A percentile compares a stretch with the other conserved stretches of the same genome.
Conservation (phyloP, 768 basidiomycete genomes). For the Phylloporus sp. region DNA sequence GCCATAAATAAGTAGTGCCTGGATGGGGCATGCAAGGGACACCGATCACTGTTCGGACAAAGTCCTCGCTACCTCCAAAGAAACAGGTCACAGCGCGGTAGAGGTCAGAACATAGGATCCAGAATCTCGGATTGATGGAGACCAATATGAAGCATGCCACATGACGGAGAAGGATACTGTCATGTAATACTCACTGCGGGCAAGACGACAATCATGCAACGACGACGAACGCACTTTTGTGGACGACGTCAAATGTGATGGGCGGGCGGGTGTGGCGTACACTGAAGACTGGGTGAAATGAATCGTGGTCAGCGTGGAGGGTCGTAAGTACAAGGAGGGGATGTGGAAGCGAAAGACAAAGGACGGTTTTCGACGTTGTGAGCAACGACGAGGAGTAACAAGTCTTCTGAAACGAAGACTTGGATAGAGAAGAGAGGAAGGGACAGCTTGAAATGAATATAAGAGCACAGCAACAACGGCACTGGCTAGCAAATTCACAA, state of each 20-base stretch:
- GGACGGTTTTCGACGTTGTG: slow-evolving; percentile 17
- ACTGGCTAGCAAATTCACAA: slow-evolving; percentile 12
- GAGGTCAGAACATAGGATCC: slow-evolving; percentile 14
- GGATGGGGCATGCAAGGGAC: background rate
- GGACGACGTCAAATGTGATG: slow-evolving; percentile 28
- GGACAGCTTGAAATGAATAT: slow-evolving; percentile 26
- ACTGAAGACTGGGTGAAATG: slow-evolving; percentile 24
- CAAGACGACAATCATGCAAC: slow-evolving; percentile 39
- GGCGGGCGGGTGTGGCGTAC: slow-evolving; percentile 31
- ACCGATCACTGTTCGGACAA: background rate
- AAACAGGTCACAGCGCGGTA: slow-evolving; percentile 7
- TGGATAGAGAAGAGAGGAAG: slow-evolving; percentile 22
- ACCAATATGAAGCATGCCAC: background rate
- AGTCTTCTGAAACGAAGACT: slow-evolving; percentile 25
- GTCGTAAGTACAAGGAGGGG: slow-evolving; percentile 29
- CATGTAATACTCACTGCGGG: slow-evolving; percentile 32
- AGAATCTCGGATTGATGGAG: background rate
- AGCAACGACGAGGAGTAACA: slow-evolving; percentile 19
- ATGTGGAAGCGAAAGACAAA: slow-evolving; percentile 19
- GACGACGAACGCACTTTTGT: slow-evolving; percentile 37
- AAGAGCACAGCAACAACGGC: slow-evolving; percentile 28
- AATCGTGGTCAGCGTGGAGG: slow-evolving; percentile 38
- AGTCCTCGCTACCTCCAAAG: background rate
- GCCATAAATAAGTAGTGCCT: slow-evolving; percentile 3
- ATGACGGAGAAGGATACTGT: slow-evolving; percentile 2